Conservation (phyloP, 495 filamentous ascomycete genomes). For the Talaromyces proteolyticus region DNA sequence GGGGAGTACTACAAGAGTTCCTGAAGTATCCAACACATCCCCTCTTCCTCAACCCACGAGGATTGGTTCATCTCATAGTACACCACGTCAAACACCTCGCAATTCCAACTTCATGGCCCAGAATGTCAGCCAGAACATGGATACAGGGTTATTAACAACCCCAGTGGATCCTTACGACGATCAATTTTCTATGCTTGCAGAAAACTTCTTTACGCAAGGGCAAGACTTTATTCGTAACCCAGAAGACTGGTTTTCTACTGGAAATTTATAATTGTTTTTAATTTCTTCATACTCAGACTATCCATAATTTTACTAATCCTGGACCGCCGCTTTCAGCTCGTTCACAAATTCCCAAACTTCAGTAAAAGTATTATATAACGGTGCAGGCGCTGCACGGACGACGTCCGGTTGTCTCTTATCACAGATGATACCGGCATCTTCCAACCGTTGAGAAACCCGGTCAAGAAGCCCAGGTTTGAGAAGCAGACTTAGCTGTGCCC, state of each 20-base stretch:
- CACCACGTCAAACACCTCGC: neutral
- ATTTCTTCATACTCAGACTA: neutral
- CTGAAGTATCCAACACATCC: constrained; percentile 39
- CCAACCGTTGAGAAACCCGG: constrained; percentile 59
- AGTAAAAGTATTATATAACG: constrained; percentile 78
- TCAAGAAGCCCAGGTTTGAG: constrained; percentile 66
- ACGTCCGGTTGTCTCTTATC: constrained; percentile 93
- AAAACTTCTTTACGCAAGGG: constrained; percentile 43
- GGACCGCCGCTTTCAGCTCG: constrained; percentile 31
- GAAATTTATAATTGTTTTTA: constrained; percentile 23
- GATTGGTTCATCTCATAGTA: constrained; percentile 8
- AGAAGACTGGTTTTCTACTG: constrained; percentile 32
- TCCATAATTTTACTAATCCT: constrained; percentile 1
- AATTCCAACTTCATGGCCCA: neutral
- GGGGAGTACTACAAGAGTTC: constrained; percentile 13
- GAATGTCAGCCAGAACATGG: neutral
- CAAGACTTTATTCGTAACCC: constrained; percentile 34
- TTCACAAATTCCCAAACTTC: constrained; percentile 75
- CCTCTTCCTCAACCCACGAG: constrained; percentile 39
- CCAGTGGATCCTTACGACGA: constrained; percentile 32
- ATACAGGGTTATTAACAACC: constrained; percentile 13
- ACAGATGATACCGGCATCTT: constrained; percentile 67
- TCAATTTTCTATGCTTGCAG: constrained; percentile 41
- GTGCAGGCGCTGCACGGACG: constrained; percentile 85
- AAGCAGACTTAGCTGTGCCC: constrained; percentile 81